Evolutionary conservation across 2,329 filamentous ascomycete genomes (phyloP).

Genomic region (Aureobasidium sp.): DNA sequence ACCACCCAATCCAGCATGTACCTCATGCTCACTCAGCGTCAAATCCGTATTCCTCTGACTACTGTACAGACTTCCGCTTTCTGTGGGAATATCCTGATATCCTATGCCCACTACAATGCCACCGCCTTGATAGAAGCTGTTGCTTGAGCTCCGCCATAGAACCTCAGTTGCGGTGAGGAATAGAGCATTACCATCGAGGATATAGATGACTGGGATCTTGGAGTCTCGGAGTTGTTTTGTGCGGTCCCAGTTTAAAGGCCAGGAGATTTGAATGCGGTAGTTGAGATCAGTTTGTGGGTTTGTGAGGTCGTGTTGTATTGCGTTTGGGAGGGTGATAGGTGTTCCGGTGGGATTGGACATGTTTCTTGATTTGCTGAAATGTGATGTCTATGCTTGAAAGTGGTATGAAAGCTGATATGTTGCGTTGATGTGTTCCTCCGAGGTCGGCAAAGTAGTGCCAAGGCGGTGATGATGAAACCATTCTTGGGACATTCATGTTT

Average conservation of each 20-base stretch:
- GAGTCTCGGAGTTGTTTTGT: neutral
- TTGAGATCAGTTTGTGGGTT: neutral
- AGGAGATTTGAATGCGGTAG: neutral
- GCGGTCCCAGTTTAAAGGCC: neutral
- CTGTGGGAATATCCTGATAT: neutral
- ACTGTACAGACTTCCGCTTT: neutral
- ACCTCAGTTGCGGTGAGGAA: neutral
- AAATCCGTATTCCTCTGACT: neutral
- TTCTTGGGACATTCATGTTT: neutral
- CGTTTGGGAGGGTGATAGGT: neutral
- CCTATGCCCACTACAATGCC: neutral
- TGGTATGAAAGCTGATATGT: neutral
- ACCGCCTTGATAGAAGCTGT: neutral
- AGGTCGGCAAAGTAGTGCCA: neutral
- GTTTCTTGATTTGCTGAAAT: neutral
- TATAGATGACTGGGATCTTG: neutral
- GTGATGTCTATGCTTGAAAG: neutral
- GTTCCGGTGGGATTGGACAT: neutral
- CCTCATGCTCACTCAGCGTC: neutral
- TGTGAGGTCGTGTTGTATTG: neutral
- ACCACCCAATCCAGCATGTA: neutral
- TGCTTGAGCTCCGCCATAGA: neutral
- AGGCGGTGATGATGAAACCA: neutral
- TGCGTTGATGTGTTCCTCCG: neutral
- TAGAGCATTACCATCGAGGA: neutral